Base-by-base conservation (phyloP, 345 rosid species). In the Aquilaria malaccensis region DNA sequence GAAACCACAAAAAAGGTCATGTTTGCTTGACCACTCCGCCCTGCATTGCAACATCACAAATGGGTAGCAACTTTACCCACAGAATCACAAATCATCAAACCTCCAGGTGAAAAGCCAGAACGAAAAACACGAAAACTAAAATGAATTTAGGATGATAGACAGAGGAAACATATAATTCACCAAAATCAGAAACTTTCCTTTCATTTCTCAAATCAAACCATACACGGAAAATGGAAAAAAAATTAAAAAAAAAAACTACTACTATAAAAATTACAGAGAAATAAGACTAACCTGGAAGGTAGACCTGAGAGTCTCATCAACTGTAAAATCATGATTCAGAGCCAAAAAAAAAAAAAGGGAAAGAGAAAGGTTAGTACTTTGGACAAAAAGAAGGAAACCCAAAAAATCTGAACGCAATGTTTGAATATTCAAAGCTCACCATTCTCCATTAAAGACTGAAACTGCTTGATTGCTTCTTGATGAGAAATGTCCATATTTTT, bases 391-490 rank as follows among this genome's bases (percentile, higher is more conserved):
- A 53, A 45, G 63, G 61, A 49, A 61, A 56, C 54, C 48, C 67
- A 59, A 10, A 32, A 67, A 64, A 13, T 3, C 31, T 22, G 13
- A 37, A 37, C 43, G 7, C 43, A 37, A 37, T 37, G 43, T 3
- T 37, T 37, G 32, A 60, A 9, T 33, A 3, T 11, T 37, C 59
- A 66, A 61, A 76, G 69, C 83, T 79, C 55, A 93, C 99, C 87
- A 60, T 81, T 76, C 70, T 82, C 89, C 83, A 90, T 80, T 54
- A 84, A 75, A 58, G 85, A 63, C 75, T 79, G 85, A 45, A 90
- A 80, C 67, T 86, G 87, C 81, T 79, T 79, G 77, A 86, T 70
- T 15, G 82, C 87, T 65, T 87, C 96, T 56, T 86, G 85, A 77
- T 79, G 67, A 67, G 75, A 76, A 62, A 62, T 63, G 59, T 79